Evolutionary conservation across 306 rosid species (phyloP).

Genomic region (Cucurbita maxima): DNA sequence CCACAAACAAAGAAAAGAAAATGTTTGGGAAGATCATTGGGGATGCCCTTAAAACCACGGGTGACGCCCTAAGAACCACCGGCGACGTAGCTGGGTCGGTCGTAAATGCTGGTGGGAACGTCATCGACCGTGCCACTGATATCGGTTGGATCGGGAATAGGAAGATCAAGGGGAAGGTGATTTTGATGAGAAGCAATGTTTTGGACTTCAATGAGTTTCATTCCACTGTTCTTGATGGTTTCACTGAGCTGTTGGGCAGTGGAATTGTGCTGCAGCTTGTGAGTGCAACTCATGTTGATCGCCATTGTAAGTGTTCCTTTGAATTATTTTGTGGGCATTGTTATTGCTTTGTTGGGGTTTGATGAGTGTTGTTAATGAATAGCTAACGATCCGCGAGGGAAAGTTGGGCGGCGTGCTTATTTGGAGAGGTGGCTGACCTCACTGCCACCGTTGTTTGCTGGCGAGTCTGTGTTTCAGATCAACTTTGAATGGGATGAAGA

Average conservation of each 20-base stretch:
- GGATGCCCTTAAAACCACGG: background rate
- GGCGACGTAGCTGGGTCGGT: background rate
- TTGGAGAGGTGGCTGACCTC: slow-evolving; percentile 44
- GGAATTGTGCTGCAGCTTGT: slow-evolving; percentile 38
- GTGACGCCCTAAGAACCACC: background rate
- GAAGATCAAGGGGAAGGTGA: slow-evolving; percentile 37
- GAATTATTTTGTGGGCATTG: no score
- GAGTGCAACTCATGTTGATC: slow-evolving; percentile 30
- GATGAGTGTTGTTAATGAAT: background rate
- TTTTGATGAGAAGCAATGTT: slow-evolving; percentile 67
- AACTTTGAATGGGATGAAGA: slow-evolving; percentile 52
- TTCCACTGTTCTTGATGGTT: slow-evolving; percentile 37
- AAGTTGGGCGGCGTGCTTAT: slow-evolving; percentile 39
- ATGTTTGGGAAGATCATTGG: background rate
- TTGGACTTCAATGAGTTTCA: slow-evolving; percentile 47
- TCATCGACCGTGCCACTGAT: background rate
- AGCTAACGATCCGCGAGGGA: slow-evolving; percentile 43
- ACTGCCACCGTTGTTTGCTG: slow-evolving; percentile 23
- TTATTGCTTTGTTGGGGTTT: no score
- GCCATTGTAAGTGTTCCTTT: slow-evolving; percentile 17
- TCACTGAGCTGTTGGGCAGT: slow-evolving; percentile 42
- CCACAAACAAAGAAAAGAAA: background rate
- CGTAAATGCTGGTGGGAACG: background rate
- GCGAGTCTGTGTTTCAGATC: slow-evolving; percentile 36
- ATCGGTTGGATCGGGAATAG: background rate